Evolutionary conservation across 208 protist species (phyloP), one percentile per base, ranked within the genome.

Genomic region (Vickermania ingenoplastis): DNA sequence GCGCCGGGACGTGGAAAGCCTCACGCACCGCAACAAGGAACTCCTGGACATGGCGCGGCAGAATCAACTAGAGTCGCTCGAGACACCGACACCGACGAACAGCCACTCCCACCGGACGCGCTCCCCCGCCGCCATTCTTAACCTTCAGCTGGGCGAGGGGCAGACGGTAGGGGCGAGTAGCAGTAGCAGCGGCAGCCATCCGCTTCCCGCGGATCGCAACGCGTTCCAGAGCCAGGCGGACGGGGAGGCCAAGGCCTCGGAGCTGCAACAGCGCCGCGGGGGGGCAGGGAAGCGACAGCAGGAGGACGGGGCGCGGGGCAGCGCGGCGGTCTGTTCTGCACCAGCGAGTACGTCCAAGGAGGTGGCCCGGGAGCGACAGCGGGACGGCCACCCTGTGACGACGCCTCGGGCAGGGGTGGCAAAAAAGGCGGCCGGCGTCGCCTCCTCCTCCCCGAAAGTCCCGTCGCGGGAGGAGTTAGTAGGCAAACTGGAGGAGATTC

Each of bases 21-120:
- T 96, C 13, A 80, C 83, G 11, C 68, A 73, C 22, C 83, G 90
- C 41, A 96, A 96, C 65, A 71, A 69, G 13, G 81, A 94, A 45
- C 63, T 96, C 23, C 68, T 91, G 0, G 70, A 81, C 17, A 84
- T 96, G 77, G 60, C 83, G 27, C 72, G 78, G 50, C 77, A 96
- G 55, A 72, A 85, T 49, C 85, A 94, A 59, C 59, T 86, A 2
- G 48, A 71, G 11, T 55, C 60, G 48, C 73, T 88, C 21, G 69
- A 75, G 54, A 59, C 53, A 53, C 50, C 55, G 41, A 7, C 57
- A 36, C 21, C 24, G 53, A 29, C 36, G 27, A 53, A 51, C 50
- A n/a, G n/a, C n/a, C n/a, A n/a, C n/a, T n/a, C n/a, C n/a, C 17
- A 17, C 17, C 17, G 11, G 36, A 45, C 36, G 36, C 11, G 7